Evolutionary conservation across 1,284 basidiomycete species (phyloP).

Genomic region (Fomitiporia mediterranea): DNA sequence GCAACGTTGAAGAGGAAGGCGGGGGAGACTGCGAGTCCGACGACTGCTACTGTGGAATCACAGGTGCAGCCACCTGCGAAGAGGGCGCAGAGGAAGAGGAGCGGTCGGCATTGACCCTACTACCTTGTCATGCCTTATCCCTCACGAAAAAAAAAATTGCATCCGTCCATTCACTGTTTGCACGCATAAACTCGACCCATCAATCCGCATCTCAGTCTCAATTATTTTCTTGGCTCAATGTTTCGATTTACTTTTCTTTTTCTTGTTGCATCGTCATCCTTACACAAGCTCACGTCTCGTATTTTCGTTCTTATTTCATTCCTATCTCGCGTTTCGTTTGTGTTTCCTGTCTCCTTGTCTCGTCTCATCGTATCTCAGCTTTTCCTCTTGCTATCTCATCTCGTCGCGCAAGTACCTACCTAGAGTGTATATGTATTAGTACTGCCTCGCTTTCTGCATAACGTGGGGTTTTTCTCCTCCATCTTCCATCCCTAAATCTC

Average conservation of each 20-base stretch:
- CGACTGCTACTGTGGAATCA: slow-evolving; percentile 41
- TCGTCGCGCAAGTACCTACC: slow-evolving; percentile 5
- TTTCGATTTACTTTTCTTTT: not conserved
- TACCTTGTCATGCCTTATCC: too few species aligned
- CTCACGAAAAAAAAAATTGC: not conserved
- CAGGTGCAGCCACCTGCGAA: slow-evolving; percentile 22
- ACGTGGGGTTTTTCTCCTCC: not conserved
- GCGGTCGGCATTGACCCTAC: slow-evolving; percentile 42
- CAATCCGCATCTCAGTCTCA: not conserved
- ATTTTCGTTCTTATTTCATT: not conserved
- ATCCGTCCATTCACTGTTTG: not conserved
- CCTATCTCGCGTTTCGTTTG: slow-evolving; percentile 8
- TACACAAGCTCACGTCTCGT: not conserved
- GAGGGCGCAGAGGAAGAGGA: slow-evolving; percentile 11
- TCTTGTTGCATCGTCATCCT: not conserved
- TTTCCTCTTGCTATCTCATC: slow-evolving; percentile 5
- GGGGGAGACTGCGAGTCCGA: slow-evolving; percentile 47
- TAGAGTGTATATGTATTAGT: slow-evolving; percentile 14
- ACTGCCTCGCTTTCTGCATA: not conserved
- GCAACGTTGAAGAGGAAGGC: slow-evolving; percentile 63
- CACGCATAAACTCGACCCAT: not conserved
- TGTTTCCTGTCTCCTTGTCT: slow-evolving; percentile 22
- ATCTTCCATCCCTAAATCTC: not conserved
- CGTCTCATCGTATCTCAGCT: slow-evolving; percentile 25
- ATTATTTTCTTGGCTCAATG: not conserved